phyloP scores from a whole-genome alignment of 768 basidiomycete species.

The Suillus paluster region DNA sequence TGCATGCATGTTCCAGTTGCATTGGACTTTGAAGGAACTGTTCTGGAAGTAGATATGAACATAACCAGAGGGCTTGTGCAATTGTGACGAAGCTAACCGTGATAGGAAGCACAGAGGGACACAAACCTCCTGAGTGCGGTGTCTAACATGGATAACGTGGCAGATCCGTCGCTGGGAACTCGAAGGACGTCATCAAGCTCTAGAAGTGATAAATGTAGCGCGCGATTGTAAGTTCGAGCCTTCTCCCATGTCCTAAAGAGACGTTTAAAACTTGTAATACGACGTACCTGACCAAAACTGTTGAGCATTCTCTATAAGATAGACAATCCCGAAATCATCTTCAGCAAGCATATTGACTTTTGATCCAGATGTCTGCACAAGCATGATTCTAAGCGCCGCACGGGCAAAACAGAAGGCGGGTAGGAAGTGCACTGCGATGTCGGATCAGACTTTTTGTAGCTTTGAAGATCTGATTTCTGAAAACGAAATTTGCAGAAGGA shows the following conservation, averaged over 20 bases:
- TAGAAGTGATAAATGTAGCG: slow-evolving; percentile 33
- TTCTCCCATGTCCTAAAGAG: slow-evolving; percentile 12
- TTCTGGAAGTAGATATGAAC: slow-evolving; percentile 49
- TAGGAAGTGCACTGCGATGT: slow-evolving; percentile 7
- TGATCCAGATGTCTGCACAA: slow-evolving; percentile 22
- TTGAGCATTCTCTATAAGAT: slow-evolving; percentile 80
- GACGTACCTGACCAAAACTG: slow-evolving; percentile 89
- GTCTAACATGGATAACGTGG: slow-evolving; percentile 78
- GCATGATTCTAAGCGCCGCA: slow-evolving; percentile 9
- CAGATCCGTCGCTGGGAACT: slow-evolving; percentile 59
- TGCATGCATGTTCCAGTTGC: slow-evolving; percentile 85
- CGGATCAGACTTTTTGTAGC: background rate
- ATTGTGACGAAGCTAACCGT: slow-evolving; percentile 57
- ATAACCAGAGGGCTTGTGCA: slow-evolving; percentile 6
- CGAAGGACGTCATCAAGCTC: slow-evolving; percentile 87
- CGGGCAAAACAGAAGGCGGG: slow-evolving; percentile 9
- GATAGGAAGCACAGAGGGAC: slow-evolving; percentile 81
- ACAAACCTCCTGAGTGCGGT: slow-evolving; percentile 77
- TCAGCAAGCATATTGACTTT: slow-evolving; percentile 38
- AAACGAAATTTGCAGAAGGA: background rate
- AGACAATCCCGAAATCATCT: slow-evolving; percentile 79
- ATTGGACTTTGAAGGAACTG: slow-evolving; percentile 83
- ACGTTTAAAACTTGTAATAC: slow-evolving; percentile 14
- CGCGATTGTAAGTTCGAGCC: slow-evolving; percentile 12
- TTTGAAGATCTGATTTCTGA: background rate